Evolutionary conservation across 305 asterid species (phyloP), one percentile per base, ranked within the genome.

Genomic region (Andrographis paniculata): DNA sequence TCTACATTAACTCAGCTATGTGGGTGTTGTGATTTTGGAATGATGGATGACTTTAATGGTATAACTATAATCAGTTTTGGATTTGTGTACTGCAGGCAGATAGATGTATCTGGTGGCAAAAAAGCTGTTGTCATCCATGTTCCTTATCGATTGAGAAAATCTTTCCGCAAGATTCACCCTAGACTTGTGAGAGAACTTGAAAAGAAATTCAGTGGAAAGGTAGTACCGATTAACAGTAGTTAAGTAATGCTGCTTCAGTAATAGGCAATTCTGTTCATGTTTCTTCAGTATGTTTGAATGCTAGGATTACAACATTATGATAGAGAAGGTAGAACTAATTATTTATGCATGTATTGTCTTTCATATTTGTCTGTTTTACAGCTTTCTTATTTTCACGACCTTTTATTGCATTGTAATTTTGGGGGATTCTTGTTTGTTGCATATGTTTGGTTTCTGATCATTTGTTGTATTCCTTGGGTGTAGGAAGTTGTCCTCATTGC

Each of bases 161-260:
- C 81, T 37, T 84, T 77, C 79, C 85, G 88, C 58, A 84, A 80
- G 74, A 80, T 84, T 46, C 94, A 84, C 22, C 61, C 84, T 9
- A 73, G 81, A 55, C 76, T 84, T 40, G 94, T 84, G 37, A 71
- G 94, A 50, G 94, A 84, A 64, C 74, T 84, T 5, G 94, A 84
- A 74, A 80, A 80, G 77, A 80, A 84, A 64, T 84, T 83, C 77
- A 83, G 94, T 48, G 94, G 94, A 55, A 80, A 80, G 87, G 94
- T 83, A 68, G 48, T 9, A 15, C 50, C 19, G n/a, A 5, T 38
- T 41, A 0, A 22, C 15, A 21, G 28, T 17, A 20, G 21, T n/a
- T n/a, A n/a, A n/a, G n/a, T n/a, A n/a, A n/a, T n/a, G n/a, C n/a
- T n/a, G n/a, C n/a, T n/a, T n/a, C n/a, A n/a, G n/a, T n/a, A n/a